phyloP scores from a whole-genome alignment of 2,329 filamentous ascomycete species.

The Fusarium sp. region DNA sequence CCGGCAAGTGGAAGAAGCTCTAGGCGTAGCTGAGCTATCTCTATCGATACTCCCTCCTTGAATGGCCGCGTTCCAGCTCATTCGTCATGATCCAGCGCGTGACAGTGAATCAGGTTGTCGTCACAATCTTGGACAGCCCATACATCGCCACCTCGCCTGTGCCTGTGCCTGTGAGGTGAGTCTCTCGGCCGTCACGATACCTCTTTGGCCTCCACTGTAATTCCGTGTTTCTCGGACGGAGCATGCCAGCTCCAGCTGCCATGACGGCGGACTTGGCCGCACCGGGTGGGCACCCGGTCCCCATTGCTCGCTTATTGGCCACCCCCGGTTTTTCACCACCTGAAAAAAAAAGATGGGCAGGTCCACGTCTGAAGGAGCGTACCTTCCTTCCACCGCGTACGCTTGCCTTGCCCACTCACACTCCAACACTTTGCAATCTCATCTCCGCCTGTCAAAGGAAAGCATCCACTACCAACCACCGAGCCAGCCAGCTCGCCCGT shows the following conservation, averaged over 20 bases:
- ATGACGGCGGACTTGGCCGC: conserved; percentile 22
- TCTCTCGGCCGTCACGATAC: conserved; percentile 6
- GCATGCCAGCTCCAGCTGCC: not conserved
- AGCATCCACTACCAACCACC: conserved; percentile 5
- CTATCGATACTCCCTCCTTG: not conserved
- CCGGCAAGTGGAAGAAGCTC: not conserved
- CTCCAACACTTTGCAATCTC: not conserved
- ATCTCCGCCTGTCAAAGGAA: not conserved
- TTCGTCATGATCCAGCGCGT: conserved; percentile 23
- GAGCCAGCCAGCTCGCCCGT: not conserved
- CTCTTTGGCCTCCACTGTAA: not conserved
- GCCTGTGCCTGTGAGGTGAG: not conserved
- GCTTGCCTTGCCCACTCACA: not conserved
- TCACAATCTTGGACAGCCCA: not conserved
- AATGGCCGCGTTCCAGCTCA: not conserved
- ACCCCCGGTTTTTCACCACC: not conserved
- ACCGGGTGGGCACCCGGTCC: conserved; percentile 36
- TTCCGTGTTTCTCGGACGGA: not conserved
- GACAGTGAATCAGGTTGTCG: conserved; percentile 13
- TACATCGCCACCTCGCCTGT: conserved; percentile 19
- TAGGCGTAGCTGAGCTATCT: not conserved
- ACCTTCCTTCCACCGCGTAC: not conserved
- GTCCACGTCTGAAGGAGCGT: not conserved
- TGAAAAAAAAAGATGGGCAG: conserved; percentile 27
- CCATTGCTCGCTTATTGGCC: conserved; percentile 14